Conservation (phyloP, 148 eudicot species). For the Polygonum maritimum region DNA sequence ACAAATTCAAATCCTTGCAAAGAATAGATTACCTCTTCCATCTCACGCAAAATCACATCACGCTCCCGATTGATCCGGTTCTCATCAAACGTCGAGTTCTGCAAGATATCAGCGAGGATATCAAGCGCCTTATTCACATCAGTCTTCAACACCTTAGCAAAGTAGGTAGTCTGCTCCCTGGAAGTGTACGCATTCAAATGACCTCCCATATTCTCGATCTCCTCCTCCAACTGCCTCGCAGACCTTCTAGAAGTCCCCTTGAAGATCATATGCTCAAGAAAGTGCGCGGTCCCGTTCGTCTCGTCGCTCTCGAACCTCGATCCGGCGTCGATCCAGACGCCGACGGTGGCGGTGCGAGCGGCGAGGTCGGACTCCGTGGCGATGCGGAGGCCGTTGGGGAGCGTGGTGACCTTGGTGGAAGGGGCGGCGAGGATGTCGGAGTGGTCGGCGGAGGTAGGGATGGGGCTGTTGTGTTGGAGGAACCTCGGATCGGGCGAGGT, state of each 20-base stretch:
- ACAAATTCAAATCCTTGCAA: not conserved
- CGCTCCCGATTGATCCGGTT: constrained; percentile 52
- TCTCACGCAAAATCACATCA: constrained; percentile 81
- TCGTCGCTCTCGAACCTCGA: constrained; percentile 59
- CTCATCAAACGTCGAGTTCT: constrained; percentile 77
- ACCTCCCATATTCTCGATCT: constrained; percentile 89
- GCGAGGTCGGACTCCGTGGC: constrained; percentile 61
- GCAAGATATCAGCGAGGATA: constrained; percentile 76
- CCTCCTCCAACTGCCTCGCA: constrained; percentile 56
- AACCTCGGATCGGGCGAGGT: constrained; percentile 48
- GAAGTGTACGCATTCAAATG: constrained; percentile 90
- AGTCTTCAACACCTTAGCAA: constrained; percentile 60
- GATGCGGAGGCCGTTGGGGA: constrained; percentile 61
- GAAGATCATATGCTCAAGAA: constrained; percentile 71
- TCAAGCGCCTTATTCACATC: constrained; percentile 60
- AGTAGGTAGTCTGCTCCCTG: constrained; percentile 79
- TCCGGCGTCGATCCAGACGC: constrained; percentile 86
- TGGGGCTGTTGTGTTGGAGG: constrained; percentile 54
- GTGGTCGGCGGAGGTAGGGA: constrained; percentile 52
- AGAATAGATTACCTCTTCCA: constrained; percentile 61
- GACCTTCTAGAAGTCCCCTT: constrained; percentile 58
- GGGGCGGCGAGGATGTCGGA: constrained; percentile 47
- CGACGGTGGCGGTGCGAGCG: constrained; percentile 64
- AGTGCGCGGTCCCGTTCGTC: constrained; percentile 73
- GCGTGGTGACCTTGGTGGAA: constrained; percentile 46